Evolutionary conservation across 225 moss, liverwort and hornwort species (phyloP), one percentile per base, ranked within the genome.

Genomic region (Physcomitrellopsis africana): DNA sequence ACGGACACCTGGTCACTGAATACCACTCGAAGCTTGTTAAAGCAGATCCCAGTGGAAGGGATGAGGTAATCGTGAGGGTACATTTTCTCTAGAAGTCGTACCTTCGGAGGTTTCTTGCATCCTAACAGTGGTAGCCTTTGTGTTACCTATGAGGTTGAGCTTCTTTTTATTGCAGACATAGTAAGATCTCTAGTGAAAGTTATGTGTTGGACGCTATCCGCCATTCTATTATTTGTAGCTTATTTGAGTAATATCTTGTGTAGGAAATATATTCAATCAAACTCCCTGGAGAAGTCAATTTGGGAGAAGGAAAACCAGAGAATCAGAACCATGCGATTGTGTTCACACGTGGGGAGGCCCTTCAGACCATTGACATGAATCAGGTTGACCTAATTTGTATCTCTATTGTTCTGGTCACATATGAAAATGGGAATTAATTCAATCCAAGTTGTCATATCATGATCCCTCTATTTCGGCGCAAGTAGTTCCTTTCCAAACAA

Each of bases 321-420:
- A 91, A 91, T 77, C 91, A 88, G 64, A 91, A 91, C n/a, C 91
- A 91, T 75, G 91, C 91, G 41, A 84, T 91, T 75, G 48, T 91
- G 37, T 91, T 88, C 70, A 91, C 91, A 8, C 83, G 91, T 67
- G 91, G 91, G 77, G 91, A 91, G 56, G 91, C 82, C 12, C 79
- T 88, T 73, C 91, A 91, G 76, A 90, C 85, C 20, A 86, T 90
- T 27, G 90, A 90, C 45, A 87, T 90, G 87, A 87, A 90, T 70
- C 90, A 90, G 90, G 90, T 86, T 51, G 37, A 32, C 81, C 12
- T 58, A 2, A 67, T 57, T 19, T 59, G 59, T 43, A 49, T 52
- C 62, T 11, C 23, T 51, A 49, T 72, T 47, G 0, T 37, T 62
- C 43, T 19, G 41, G 63, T 10, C 32, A 37, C 7, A 7, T 37